Evolutionary conservation across 352 stramenopile genomes (phyloP).

Genomic region (Synura sp.): DNA sequence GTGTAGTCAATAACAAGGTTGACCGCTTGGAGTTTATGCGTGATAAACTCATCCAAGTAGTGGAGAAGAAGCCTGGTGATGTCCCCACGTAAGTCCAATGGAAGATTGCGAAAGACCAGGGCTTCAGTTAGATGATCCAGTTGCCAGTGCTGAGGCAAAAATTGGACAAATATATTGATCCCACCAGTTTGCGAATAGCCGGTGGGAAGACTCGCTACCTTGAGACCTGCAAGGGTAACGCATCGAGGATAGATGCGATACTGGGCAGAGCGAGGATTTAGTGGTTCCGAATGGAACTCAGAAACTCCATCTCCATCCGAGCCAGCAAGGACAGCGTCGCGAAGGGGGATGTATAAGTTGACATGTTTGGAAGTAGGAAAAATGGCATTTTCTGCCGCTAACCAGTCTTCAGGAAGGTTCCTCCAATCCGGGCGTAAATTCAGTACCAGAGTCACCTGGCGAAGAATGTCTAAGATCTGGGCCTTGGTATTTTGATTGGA

Average conservation of each 20-base stretch:
- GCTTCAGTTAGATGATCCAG: constrained; percentile 13
- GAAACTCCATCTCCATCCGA: neutral
- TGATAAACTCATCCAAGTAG: constrained; percentile 14
- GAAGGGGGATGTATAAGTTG: constrained; percentile 2
- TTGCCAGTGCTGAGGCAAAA: constrained; percentile 15
- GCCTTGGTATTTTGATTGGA: too few relatives aligned
- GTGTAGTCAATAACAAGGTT: constrained; percentile 17
- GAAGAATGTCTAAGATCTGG: constrained; percentile 16
- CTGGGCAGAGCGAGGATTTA: neutral
- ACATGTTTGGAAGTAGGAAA: constrained; percentile 18
- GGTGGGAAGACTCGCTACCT: neutral
- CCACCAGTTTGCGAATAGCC: neutral
- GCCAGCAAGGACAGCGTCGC: neutral
- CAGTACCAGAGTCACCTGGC: neutral
- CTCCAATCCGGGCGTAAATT: constrained; percentile 17
- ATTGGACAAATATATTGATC: neutral
- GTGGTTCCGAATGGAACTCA: neutral
- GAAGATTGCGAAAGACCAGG: constrained; percentile 9
- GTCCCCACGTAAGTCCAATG: neutral
- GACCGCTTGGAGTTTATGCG: constrained; percentile 18
- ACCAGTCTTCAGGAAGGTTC: neutral
- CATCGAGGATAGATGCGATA: constrained; percentile 11
- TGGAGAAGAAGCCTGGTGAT: neutral
- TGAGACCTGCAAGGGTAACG: neutral
- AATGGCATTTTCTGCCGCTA: constrained; percentile 4